These are phyloP conservation scores for Sporobolomyces pararoseus DNA, from an alignment of 768 basidiomycete species.

Conservation along the genomic window DNA sequence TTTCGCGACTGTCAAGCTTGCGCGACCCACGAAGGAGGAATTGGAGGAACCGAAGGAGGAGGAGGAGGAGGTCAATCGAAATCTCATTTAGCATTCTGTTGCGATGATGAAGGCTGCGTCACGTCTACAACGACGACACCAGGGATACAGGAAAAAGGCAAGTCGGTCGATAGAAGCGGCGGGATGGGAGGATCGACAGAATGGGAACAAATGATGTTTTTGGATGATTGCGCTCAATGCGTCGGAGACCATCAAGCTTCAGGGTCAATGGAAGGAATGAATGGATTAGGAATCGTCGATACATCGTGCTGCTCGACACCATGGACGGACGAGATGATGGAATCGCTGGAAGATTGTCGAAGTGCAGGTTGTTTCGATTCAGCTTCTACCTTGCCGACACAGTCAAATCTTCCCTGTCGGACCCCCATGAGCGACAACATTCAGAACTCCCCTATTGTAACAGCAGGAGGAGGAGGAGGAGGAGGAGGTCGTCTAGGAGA, in stretches of 20 bases:
- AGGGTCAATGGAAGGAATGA: background rate
- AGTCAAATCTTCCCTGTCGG: too few relatives aligned
- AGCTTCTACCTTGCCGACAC: background rate
- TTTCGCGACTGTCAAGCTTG: background rate
- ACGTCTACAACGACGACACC: background rate
- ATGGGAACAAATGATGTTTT: constrained; percentile 16
- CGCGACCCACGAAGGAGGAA: background rate
- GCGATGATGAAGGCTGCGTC: constrained; percentile 29
- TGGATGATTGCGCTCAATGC: constrained; percentile 25
- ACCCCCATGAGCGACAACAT: too few relatives aligned
- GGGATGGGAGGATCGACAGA: background rate
- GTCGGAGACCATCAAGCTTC: background rate
- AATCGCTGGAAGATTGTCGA: constrained; percentile 22
- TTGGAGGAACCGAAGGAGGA: background rate
- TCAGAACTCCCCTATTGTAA: too few relatives aligned
- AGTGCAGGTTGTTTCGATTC: constrained; percentile 24
- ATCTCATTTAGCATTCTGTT: constrained; percentile 28
- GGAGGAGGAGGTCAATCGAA: background rate
- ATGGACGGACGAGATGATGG: background rate
- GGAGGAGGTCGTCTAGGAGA: too few relatives aligned
- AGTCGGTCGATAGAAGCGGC: background rate
- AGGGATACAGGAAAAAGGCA: background rate
- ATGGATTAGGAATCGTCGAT: background rate
- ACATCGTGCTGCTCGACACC: constrained; percentile 18
- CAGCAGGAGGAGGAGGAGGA: too few relatives aligned